Conservation (phyloP, 148 eudicot genomes). For the Rhododendron simsii region DNA sequence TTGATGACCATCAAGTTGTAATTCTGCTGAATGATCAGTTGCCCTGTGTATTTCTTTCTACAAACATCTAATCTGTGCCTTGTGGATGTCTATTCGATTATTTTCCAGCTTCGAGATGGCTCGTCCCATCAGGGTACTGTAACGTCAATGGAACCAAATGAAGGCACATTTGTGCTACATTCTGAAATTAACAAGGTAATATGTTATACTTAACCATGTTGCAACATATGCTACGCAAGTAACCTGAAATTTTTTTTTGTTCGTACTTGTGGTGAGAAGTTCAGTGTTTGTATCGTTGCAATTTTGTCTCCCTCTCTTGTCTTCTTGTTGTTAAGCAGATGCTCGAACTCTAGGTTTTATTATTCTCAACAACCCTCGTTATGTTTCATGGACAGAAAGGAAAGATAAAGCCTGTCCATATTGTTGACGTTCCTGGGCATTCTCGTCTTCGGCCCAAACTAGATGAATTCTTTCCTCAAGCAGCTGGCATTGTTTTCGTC, state of each 20-base stretch:
- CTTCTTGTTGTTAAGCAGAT: background rate
- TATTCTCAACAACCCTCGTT: background rate
- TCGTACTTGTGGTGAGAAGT: background rate
- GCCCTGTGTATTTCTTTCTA: background rate
- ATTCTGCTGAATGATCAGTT: background rate
- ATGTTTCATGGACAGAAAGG: slow-evolving; percentile 43
- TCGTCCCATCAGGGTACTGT: slow-evolving; percentile 88
- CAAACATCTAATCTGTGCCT: background rate
- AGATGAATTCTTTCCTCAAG: slow-evolving; percentile 85
- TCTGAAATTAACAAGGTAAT: slow-evolving; percentile 74
- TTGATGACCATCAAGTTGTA: background rate
- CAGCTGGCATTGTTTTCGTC: slow-evolving; percentile 78
- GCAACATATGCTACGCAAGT: background rate
- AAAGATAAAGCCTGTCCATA: slow-evolving; percentile 71
- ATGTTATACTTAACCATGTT: background rate
- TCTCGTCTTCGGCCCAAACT: slow-evolving; percentile 87
- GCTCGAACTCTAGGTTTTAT: background rate
- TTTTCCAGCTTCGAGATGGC: slow-evolving; percentile 77
- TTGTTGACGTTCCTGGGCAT: slow-evolving; percentile 95
- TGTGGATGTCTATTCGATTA: background rate
- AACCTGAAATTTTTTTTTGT: background rate
- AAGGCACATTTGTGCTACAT: slow-evolving; percentile 76
- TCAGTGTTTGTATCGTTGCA: background rate
- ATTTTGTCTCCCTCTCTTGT: background rate
- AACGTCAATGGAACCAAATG: slow-evolving; percentile 92